Base-by-base conservation (phyloP, 495 filamentous ascomycete genomes). In the Parathielavia appendiculata region DNA sequence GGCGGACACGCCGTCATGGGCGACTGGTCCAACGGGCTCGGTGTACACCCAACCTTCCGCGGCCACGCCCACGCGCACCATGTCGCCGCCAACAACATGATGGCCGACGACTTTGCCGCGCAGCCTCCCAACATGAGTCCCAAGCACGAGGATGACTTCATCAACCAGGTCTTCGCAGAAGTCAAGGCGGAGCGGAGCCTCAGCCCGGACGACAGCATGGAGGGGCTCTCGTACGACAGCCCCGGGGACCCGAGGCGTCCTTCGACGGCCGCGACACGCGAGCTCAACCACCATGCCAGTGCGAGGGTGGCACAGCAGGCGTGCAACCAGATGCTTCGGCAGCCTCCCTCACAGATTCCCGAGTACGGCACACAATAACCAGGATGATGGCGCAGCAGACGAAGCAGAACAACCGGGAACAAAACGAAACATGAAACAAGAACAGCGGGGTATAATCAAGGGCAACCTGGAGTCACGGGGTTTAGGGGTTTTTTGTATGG, bases 251-350 rank as follows among this genome's bases (percentile, higher is more conserved):
- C 41, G 5, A 35, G 53, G 19, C 53, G 53, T 5, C 53, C 53
- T 0, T 56, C 41, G 34, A 47, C 63, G 49, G 26, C 57, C 50
- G 34, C 59, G 54, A 62, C 23, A 32, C 57, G 52, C 46, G 66
- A 69, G 14, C 54, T 65, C n/a, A 58, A 52, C n/a, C 68, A 69
- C 49, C 66, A 61, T 10, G 67, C 61, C 45, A 74, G 73, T 62
- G 72, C 71, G 38, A 65, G 70, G 6, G 70, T 77, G 12, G 75
- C 75, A 4, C 70, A 70, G 17, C 72, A 75, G 34, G 73, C 73
- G 0, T 76, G 73, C 58, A 71, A 76, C 20, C 69, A 75, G 57
- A 59, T 76, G 60, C 67, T 76, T 46, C 64, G 60, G 50, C 59
- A 36, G 11, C 50, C 50, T 32, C 1, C 19, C 13, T 41, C 60